phyloP scores from a whole-genome alignment of 495 filamentous ascomycete species.

The Gamarada debralockiae region DNA sequence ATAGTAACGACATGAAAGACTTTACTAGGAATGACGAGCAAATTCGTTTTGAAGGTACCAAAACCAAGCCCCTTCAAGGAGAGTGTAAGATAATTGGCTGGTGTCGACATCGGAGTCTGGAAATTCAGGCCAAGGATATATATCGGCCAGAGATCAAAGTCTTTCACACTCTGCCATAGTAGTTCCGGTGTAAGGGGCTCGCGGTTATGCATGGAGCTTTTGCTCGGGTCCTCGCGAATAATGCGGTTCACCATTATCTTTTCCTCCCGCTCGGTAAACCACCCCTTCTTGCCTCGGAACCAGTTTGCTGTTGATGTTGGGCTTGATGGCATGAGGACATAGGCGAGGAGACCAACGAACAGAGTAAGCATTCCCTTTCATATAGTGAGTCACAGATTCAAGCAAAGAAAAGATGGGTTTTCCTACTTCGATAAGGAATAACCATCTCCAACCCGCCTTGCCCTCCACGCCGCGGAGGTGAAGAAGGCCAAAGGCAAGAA shows the following conservation, averaged over 20 bases:
- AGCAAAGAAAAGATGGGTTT: too few species aligned
- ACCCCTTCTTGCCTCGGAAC: conserved; percentile 68
- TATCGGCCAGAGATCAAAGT: conserved; percentile 72
- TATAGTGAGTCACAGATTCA: neutral
- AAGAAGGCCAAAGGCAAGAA: conserved; percentile 70
- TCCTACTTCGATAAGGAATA: conserved; percentile 52
- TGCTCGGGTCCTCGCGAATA: conserved; percentile 68
- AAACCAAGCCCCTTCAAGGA: conserved; percentile 59
- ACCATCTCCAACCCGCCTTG: conserved; percentile 68
- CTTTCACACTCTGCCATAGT: conserved; percentile 56
- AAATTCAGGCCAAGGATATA: conserved; percentile 60
- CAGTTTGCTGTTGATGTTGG: conserved; percentile 63
- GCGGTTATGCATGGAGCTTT: conserved; percentile 57
- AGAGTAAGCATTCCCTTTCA: conserved; percentile 50
- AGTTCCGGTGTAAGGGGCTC: conserved; percentile 57
- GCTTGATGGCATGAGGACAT: conserved; percentile 67
- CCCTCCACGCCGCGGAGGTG: conserved; percentile 60
- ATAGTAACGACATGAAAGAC: conserved; percentile 41
- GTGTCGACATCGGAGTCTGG: conserved; percentile 52
- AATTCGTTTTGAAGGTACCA: conserved; percentile 62
- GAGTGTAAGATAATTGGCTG: conserved; percentile 58
- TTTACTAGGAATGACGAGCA: conserved; percentile 64
- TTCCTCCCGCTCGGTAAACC: conserved; percentile 67
- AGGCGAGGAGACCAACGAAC: conserved; percentile 60
- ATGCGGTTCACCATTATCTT: conserved; percentile 74